A percentile compares a stretch with the other conserved stretches of the same genome.
Conservation (phyloP, 2,329 filamentous ascomycete genomes). For the Aspergillaceae sp. region DNA sequence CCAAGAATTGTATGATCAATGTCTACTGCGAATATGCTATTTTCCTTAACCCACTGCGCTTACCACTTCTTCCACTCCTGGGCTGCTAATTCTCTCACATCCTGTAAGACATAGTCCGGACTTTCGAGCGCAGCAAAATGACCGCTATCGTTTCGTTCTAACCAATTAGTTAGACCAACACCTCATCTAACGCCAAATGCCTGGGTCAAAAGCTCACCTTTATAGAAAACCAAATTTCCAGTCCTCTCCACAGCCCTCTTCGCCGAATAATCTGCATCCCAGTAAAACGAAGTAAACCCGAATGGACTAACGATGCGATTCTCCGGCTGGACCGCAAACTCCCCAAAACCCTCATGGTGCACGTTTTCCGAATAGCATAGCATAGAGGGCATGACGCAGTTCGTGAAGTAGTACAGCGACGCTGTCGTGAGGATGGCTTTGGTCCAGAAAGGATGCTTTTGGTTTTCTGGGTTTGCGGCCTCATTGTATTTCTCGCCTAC, state of each 20-base stretch:
- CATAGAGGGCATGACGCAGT: conserved; percentile 6
- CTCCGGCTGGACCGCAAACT: conserved; percentile 1
- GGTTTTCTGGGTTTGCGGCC: conserved; percentile 1
- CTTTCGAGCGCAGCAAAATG: conserved; percentile 6
- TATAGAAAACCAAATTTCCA: conserved; percentile 6
- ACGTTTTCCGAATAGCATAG: conserved; percentile 5
- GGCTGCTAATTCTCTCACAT: conserved; percentile 2
- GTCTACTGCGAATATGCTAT: too few relatives aligned
- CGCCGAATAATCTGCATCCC: conserved; percentile 1
- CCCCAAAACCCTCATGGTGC: conserved; percentile 1
- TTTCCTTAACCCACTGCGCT: neutral
- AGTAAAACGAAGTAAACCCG: conserved; percentile 6
- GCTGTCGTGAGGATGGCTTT: conserved; percentile 5
- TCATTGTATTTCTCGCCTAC: conserved; percentile 6
- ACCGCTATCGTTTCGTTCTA: conserved; percentile 4
- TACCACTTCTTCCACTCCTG: conserved; percentile 3
- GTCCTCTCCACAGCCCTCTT: conserved; percentile 1
- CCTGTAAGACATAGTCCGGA: neutral
- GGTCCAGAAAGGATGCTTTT: conserved; percentile 1
- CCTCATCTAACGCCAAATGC: neutral
- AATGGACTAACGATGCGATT: conserved; percentile 3
- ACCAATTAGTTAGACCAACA: neutral
- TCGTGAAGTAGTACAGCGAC: conserved; percentile 6
- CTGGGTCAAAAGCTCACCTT: neutral
- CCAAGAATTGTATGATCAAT: too few relatives aligned